phyloP scores from a whole-genome alignment of 805 yeast genomes.

The Zygoascus biomembranicola region DNA sequence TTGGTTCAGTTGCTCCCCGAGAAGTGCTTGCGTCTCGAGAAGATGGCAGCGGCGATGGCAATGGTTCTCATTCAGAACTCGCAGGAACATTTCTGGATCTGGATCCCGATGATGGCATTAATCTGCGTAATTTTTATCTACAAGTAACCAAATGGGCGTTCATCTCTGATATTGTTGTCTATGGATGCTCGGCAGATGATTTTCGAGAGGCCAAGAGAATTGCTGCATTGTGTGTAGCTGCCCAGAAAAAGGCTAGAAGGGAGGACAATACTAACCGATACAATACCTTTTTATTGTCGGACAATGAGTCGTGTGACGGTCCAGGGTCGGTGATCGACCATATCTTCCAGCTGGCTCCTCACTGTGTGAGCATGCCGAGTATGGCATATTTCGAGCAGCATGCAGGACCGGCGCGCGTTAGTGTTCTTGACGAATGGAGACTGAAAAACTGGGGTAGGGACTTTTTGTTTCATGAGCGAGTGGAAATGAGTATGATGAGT shows the following conservation, averaged over 20 bases:
- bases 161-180: constrained; percentile 69
- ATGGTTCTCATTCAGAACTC: neutral
- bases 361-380: constrained; percentile 17
- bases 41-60: neutral
- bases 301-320: neutral
- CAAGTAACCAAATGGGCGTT: constrained; percentile 76
- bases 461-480: constrained; percentile 60
- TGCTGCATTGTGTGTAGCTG: constrained; percentile 15
- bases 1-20: constrained; percentile 19
- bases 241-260: constrained; percentile 6
- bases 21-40: constrained; percentile 10
- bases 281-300: constrained; percentile 13
- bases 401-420: neutral
- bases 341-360: constrained; percentile 16
- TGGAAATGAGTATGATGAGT: constrained; percentile 81
- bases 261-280: constrained; percentile 7
- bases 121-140: constrained; percentile 75
- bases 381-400: neutral
- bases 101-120: constrained; percentile 66
- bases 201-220: constrained; percentile 9
- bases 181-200: constrained; percentile 43
- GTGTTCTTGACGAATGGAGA: constrained; percentile 14
- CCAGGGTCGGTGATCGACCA: constrained; percentile 12
- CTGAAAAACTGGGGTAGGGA: constrained; percentile 35
- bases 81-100: constrained; percentile 38